Conservation (phyloP, 208 protist genomes). For the Entamoeba moshkovskii region DNA sequence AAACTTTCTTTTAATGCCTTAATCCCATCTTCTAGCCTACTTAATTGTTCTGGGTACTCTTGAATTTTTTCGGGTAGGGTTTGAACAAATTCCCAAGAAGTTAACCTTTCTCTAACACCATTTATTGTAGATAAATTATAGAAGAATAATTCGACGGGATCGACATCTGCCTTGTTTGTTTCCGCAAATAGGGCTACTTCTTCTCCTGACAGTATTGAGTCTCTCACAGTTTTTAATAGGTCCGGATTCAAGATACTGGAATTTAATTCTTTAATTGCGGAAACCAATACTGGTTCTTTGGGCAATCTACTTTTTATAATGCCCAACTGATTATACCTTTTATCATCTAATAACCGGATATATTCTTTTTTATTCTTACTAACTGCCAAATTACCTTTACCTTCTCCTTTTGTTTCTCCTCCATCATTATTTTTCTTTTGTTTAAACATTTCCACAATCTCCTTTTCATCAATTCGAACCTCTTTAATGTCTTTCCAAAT, state of each 20-base stretch:
- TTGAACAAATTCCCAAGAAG: not conserved
- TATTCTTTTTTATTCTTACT: not conserved
- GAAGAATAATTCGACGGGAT: not conserved
- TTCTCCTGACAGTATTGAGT: not conserved
- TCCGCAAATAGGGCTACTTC: not conserved
- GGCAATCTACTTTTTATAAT: not conserved
- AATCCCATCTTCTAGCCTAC: not conserved
- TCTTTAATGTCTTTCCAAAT: not conserved
- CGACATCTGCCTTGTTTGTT: not conserved
- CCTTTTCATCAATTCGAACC: not conserved
- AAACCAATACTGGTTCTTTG: not conserved
- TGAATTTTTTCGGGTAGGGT: not conserved
- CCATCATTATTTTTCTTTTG: not conserved
- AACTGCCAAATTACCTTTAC: no score
- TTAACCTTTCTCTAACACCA: not conserved
- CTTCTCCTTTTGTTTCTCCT: not conserved
- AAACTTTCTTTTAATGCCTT: not conserved
- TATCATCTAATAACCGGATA: not conserved
- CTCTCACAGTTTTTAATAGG: not conserved
- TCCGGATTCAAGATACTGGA: not conserved
- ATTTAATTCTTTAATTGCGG: not conserved
- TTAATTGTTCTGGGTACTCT: not conserved
- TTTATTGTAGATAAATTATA: not conserved
- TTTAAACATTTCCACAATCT: not conserved
- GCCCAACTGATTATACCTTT: not conserved